Percentiles rank a stretch among this genome's conserved stretches.
These are phyloP conservation scores for Colletotrichum sp. DNA, from an alignment of 2,329 filamentous ascomycete genomes.

Conservation along the genomic window DNA sequence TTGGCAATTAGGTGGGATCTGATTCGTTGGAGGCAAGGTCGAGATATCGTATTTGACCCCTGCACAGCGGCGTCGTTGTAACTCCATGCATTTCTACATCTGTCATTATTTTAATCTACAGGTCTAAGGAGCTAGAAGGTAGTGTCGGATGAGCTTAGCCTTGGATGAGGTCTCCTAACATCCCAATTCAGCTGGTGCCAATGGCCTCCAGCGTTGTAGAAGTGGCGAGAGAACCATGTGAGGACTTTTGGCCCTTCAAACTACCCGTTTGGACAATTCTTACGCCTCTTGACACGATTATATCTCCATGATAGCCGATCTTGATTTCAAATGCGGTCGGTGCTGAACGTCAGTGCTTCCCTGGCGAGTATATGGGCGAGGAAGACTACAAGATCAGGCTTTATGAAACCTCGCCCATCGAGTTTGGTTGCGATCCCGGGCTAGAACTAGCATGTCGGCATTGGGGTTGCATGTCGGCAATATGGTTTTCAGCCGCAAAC, in stretches of 20 bases:
- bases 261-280: background rate
- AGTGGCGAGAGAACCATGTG: background rate
- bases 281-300: fast-evolving
- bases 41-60: background rate
- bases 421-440: background rate
- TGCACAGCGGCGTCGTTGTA: background rate
- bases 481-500: background rate
- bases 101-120: background rate
- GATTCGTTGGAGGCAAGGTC: background rate
- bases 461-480: background rate
- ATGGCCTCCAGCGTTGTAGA: background rate
- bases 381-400: background rate
- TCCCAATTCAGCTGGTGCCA: background rate
- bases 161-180: background rate
- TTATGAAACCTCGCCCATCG: background rate
- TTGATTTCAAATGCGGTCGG: background rate
- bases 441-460: background rate
- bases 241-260: background rate
- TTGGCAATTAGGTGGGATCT: background rate
- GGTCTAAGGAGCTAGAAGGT: background rate
- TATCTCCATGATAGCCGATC: background rate
- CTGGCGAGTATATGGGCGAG: background rate
- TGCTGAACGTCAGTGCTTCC: fast-evolving
- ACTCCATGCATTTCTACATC: background rate
- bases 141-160: background rate